Base-by-base conservation (phyloP, 106 monocot species). In the Acorus calamus region DNA sequence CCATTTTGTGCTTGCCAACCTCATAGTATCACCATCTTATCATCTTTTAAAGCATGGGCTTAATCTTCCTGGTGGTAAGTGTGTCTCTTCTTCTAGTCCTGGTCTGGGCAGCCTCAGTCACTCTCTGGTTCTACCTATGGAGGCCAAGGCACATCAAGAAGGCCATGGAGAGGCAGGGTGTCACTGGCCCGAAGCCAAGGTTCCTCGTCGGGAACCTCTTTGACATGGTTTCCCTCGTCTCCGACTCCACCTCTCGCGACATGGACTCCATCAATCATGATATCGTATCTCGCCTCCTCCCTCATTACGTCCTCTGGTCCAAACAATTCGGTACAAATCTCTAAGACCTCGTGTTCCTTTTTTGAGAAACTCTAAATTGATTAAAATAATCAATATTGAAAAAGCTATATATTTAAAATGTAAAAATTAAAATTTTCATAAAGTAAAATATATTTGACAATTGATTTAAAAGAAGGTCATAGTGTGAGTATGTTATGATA, bases 261-360 rank as follows among this genome's bases (percentile, higher is more conserved):
- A 81, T 91, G 91, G 46, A 13, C 3, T 58, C 74, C 3, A 49
- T 80, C 46, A 52, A 59, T 50, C 96, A 98, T 60, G 76, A 98
- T 76, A 91, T 88, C 56, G 87, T 91, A 55, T 78, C 66, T 60
- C 87, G 91, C 47, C 80, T 98, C 56, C 69, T 98, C 57, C 96
- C 96, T 4, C 91, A 98, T 69, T 91, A 83, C 47, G 70, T 83
- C 45, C 77, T 83, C 49, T 98, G 91, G 96, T 83, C 87, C 50
- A 76, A 83, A 71, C 60, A 60, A 46, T 91, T 81, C 42, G 96
- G 96, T 96, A 75, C 7, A 7, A 4, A 52, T 11, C 7, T 4
- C 52, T 48, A 11, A 9, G 59, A 47, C 12, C 28, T 9, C 5
- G 7, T 5, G 4, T 50, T 9, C 10, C 51, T 3, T 14, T 13